Base-by-base conservation (phyloP, 1,284 basidiomycete genomes). In the Cutaneotrichosporon sp. region DNA sequence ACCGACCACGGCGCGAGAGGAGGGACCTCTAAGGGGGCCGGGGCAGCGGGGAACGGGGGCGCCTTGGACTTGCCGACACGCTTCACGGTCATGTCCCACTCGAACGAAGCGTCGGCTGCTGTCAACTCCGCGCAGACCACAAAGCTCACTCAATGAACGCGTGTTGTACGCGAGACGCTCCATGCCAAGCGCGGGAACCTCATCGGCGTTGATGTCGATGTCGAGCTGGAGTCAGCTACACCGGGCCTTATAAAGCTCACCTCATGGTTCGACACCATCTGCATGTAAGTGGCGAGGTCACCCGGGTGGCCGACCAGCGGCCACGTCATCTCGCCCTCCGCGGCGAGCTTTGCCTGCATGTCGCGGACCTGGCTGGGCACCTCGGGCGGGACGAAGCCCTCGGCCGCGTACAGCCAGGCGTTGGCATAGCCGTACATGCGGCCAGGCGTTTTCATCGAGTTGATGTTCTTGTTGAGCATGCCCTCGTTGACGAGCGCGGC, bases 321-420 rank as follows among this genome's bases (percentile, higher is more conserved):
- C 73, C 73, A 77, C 29, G 86, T 45, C 25, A 66, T 22, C n/a
- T 49, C 65, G n/a, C 83, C 80, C 34, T 81, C 77, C n/a, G n/a
- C n/a, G 6, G 14, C 55, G 11, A 57, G 46, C 24, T 38, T 25
- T 7, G 29, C 31, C 5, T 16, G 29, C 45, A 34, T 50, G n/a
- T 51, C 31, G 10, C 73, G 69, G 46, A 84, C 81, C 16, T 92
- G 89, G 58, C 86, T 83, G 67, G 87, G 88, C 25, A 88, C 78
- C 51, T 90, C 87, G 24, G 79, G 78, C 7, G 85, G 77, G 46
- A 91, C 79, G 8, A 82, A 80, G 0, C 90, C 90, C n/a, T 87
- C 71, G 16, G 61, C 46, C 3, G 65, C 27, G n/a, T 61, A 22
- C 6, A 65, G 25, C 73, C 84, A 60, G 87, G 69, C 72, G 62